phyloP scores from a whole-genome alignment of 441 rosid genomes.

The Codiaeum variegatum region DNA sequence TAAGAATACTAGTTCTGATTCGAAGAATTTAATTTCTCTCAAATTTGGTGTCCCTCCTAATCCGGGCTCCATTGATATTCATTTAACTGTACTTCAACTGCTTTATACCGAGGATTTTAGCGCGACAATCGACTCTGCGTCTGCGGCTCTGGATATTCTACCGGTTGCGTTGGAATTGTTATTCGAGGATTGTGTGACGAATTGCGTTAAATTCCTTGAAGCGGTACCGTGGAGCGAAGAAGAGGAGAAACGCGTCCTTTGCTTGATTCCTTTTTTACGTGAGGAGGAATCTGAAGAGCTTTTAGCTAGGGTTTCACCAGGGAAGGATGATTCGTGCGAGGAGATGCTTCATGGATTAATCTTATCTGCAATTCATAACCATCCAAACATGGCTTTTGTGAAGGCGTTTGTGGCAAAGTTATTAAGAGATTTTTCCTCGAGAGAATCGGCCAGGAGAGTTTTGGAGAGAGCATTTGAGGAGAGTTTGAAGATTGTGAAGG shows the following conservation, averaged over 20 bases:
- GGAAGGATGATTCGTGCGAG: slow-evolving; percentile 39
- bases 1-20: background rate
- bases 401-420: slow-evolving; percentile 67
- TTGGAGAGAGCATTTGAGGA: slow-evolving; percentile 50
- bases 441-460: slow-evolving; percentile 49
- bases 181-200: slow-evolving; percentile 52
- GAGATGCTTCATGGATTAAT: slow-evolving; percentile 64
- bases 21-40: slow-evolving; percentile 22
- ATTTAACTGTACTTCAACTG: slow-evolving; percentile 40
- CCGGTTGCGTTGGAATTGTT: slow-evolving; percentile 54
- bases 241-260: slow-evolving; percentile 50
- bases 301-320: slow-evolving; percentile 31
- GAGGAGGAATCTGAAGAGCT: slow-evolving; percentile 49
- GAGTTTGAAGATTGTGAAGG: slow-evolving; percentile 59
- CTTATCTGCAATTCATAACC: slow-evolving; percentile 43
- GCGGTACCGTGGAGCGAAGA: slow-evolving; percentile 74
- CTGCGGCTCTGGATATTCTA: slow-evolving; percentile 51
- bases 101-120: slow-evolving; percentile 44
- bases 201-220: slow-evolving; percentile 48
- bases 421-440: slow-evolving; percentile 49
- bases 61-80: slow-evolving; percentile 27
- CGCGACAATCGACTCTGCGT: slow-evolving; percentile 29
- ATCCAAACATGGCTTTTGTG: slow-evolving; percentile 51
- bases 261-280: slow-evolving; percentile 37
- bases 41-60: slow-evolving; percentile 29